Evolutionary conservation across 129 eudicot species (phyloP).

Genomic region (Solidago caesia): DNA sequence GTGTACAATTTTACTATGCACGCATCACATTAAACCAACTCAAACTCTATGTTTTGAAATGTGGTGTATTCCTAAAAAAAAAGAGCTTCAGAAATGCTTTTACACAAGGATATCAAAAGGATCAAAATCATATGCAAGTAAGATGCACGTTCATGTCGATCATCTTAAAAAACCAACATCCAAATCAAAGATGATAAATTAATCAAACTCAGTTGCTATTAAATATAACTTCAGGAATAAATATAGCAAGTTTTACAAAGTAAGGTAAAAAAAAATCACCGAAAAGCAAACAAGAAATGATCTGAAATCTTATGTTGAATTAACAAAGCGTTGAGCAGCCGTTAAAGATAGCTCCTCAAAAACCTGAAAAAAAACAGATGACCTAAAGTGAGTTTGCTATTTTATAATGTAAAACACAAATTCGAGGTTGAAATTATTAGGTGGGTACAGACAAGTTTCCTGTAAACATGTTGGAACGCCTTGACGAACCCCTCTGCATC

Average conservation of each 20-base stretch:
- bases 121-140: background rate
- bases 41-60: background rate
- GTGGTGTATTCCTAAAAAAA: too few relatives aligned
- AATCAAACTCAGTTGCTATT: background rate
- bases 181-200: background rate
- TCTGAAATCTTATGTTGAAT: conserved; percentile 33
- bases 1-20: too few relatives aligned
- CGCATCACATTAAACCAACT: too few relatives aligned
- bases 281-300: conserved; percentile 6
- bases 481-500: conserved; percentile 79
- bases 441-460: conserved; percentile 59
- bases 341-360: conserved; percentile 66
- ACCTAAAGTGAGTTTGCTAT: background rate
- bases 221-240: conserved; percentile 16
- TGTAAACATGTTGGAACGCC: conserved; percentile 67
- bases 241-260: background rate
- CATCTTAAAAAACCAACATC: background rate
- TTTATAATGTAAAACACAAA: background rate
- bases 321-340: conserved; percentile 58
- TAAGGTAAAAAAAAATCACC: background rate
- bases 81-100: background rate
- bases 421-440: background rate
- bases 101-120: background rate
- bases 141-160: background rate
- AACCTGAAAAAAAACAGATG: conserved; percentile 45